A percentile compares a stretch with the other conserved stretches of the same genome.
Evolutionary conservation across 306 rosid genomes (phyloP).

Genomic region (Boehmeria nivea): DNA sequence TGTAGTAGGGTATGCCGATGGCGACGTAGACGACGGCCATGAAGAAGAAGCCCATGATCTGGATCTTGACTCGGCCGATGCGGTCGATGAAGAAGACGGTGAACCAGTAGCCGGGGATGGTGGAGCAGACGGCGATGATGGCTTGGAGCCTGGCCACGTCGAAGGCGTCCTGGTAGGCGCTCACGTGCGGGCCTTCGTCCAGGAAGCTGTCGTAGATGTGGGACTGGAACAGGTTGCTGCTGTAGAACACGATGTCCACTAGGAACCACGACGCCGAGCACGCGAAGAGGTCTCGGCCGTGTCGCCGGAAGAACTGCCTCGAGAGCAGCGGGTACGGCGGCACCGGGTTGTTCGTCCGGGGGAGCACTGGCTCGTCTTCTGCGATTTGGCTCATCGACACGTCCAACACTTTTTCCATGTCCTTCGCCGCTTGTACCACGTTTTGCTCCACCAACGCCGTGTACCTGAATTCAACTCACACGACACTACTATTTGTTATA

Average conservation of each 20-base stretch:
- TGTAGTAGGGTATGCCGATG: slow-evolving; percentile 52
- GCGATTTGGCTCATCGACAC: slow-evolving; percentile 36
- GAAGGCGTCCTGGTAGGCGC: slow-evolving; percentile 34
- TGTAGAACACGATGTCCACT: slow-evolving; percentile 63
- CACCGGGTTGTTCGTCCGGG: background rate
- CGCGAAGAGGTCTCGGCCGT: slow-evolving; percentile 61
- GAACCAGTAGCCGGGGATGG: slow-evolving; percentile 78
- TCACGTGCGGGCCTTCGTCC: accelerated
- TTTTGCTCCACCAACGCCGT: slow-evolving; percentile 69
- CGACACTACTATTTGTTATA: background rate
- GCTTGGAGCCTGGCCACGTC: slow-evolving; percentile 50
- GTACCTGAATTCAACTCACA: slow-evolving; percentile 30
- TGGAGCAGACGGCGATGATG: slow-evolving; percentile 44
- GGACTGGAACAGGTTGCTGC: slow-evolving; percentile 64
- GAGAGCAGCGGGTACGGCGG: slow-evolving; percentile 39
- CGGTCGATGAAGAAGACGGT: slow-evolving; percentile 63
- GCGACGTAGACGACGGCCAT: slow-evolving; percentile 50
- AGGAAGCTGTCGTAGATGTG: slow-evolving; percentile 32
- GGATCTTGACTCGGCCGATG: slow-evolving; percentile 57
- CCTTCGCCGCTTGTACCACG: slow-evolving; percentile 61
- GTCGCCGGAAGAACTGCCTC: slow-evolving; percentile 39
- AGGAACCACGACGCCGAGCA: slow-evolving; percentile 59
- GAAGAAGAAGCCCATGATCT: slow-evolving; percentile 50
- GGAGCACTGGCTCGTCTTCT: slow-evolving; percentile 29
- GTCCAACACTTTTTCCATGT: slow-evolving; percentile 70